These are phyloP conservation scores for Peronosclerospora sorghi DNA, from an alignment of 352 stramenopile species.

Conservation along the genomic window DNA sequence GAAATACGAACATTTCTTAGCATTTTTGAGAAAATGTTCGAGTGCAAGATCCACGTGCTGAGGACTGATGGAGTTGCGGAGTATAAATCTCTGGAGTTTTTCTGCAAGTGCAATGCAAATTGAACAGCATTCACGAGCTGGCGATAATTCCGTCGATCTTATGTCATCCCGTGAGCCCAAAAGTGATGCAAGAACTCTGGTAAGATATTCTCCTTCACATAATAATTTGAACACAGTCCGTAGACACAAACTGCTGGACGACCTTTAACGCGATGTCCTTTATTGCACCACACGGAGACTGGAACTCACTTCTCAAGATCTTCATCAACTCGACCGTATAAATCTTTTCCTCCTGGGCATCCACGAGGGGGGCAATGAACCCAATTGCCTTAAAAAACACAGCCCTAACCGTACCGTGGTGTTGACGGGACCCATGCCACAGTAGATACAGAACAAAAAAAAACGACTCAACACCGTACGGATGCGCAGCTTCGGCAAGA, in stretches of 20 bases:
- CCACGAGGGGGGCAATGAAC: slow-evolving; percentile 99
- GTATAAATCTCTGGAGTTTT: no score
- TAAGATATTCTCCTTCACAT: slow-evolving; percentile 96
- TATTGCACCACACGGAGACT: slow-evolving; percentile 98
- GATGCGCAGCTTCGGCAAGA: slow-evolving; percentile 94
- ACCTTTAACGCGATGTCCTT: slow-evolving; percentile 97
- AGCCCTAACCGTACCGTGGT: slow-evolving; percentile 95
- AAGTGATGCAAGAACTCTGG: slow-evolving; percentile 99
- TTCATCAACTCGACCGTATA: slow-evolving; percentile 99
- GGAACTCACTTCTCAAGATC: slow-evolving; percentile 98
- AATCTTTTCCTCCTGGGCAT: slow-evolving; percentile 98
- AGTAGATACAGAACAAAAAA: slow-evolving; percentile 95
- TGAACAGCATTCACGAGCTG: slow-evolving; percentile 98
- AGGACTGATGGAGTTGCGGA: no score
- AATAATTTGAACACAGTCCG: slow-evolving; percentile 95
- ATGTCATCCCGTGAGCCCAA: slow-evolving; percentile 97
- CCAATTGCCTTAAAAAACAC: slow-evolving; percentile 99
- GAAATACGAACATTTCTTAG: no score
- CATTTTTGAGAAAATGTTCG: no score
- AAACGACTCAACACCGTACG: slow-evolving; percentile 99
- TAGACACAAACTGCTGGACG: slow-evolving; percentile 97
- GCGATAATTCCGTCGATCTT: slow-evolving; percentile 96
- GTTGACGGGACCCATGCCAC: slow-evolving; percentile 95
- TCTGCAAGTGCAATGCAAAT: no score
- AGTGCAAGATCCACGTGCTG: no score